A percentile compares a stretch with the other conserved stretches of the same genome.
These are phyloP conservation scores for Zangia roseola DNA, from an alignment of 768 basidiomycete genomes.

Conservation along the genomic window DNA sequence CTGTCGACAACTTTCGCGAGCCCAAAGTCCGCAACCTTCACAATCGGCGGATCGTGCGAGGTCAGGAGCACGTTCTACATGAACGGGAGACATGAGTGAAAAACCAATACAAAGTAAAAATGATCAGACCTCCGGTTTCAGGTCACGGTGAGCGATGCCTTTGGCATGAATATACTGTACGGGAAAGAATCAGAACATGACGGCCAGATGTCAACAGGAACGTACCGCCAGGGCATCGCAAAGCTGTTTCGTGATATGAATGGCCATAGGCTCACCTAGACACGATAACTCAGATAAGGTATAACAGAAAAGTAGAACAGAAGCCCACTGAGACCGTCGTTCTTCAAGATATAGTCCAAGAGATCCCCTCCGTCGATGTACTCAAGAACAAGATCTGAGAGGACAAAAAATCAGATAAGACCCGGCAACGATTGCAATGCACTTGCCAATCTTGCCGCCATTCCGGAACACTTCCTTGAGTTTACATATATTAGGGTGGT, in stretches of 20 bases:
- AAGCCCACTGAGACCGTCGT: constrained; percentile 58
- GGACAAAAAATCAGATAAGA: constrained; percentile 23
- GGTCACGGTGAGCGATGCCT: constrained; percentile 88
- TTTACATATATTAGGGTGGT: constrained; percentile 82
- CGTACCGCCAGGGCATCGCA: constrained; percentile 75
- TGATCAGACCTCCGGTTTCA: constrained; percentile 76
- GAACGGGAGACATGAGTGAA: constrained; percentile 1
- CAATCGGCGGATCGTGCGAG: constrained; percentile 56
- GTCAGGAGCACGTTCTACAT: constrained; percentile 83
- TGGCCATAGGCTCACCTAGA: constrained; percentile 52
- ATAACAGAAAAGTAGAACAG: background rate
- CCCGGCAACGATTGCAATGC: background rate
- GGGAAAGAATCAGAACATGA: constrained; percentile 2
- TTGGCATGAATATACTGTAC: constrained; percentile 63
- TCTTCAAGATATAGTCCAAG: constrained; percentile 70
- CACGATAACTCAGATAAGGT: background rate
- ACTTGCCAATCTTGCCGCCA: constrained; percentile 57
- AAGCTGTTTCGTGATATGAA: constrained; percentile 78
- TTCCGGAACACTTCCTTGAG: constrained; percentile 77
- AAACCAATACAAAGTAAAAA: background rate
- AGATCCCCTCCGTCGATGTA: constrained; percentile 87
- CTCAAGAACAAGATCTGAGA: constrained; percentile 77
- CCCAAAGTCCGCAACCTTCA: constrained; percentile 96
- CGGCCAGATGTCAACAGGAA: background rate
- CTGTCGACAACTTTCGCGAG: constrained; percentile 89